Percentiles rank a stretch among this genome's conserved stretches.
Evolutionary conservation across 192 early-diverging fungal genomes (phyloP).

Genomic region (Backusella parvicylindrica): DNA sequence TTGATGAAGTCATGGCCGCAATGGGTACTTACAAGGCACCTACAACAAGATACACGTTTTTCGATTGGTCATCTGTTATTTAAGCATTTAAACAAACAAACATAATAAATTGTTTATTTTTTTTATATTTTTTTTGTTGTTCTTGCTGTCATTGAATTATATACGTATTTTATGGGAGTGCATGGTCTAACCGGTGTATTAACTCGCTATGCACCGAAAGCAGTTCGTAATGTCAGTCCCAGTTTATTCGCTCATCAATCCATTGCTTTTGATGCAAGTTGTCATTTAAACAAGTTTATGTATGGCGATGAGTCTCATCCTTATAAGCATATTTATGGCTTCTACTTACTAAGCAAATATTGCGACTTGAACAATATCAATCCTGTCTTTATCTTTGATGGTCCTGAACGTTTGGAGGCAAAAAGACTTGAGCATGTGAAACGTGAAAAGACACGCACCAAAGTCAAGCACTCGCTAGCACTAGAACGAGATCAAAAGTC

Average conservation of each 20-base stretch:
- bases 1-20: constrained; percentile 53
- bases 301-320: constrained; percentile 38
- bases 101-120: background rate
- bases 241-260: background rate
- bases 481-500: constrained; percentile 35
- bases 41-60: constrained; percentile 34
- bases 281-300: constrained; percentile 31
- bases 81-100: background rate
- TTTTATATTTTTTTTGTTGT: background rate
- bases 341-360: constrained; percentile 51
- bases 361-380: constrained; percentile 48
- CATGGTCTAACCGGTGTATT: constrained; percentile 25
- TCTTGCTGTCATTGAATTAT: too few species aligned
- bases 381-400: constrained; percentile 75
- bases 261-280: constrained; percentile 33
- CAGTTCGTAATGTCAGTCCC: constrained; percentile 6
- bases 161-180: constrained; percentile 27
- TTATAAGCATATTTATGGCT: constrained; percentile 54
- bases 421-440: constrained; percentile 48
- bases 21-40: constrained; percentile 51
- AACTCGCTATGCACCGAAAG: constrained; percentile 24
- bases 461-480: constrained; percentile 26
- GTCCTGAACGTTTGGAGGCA: constrained; percentile 38
- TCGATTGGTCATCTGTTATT: constrained; percentile 44
- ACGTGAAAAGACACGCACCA: constrained; percentile 29